Base-by-base conservation (phyloP, 2,329 filamentous ascomycete genomes). In the Alternaria longipes region DNA sequence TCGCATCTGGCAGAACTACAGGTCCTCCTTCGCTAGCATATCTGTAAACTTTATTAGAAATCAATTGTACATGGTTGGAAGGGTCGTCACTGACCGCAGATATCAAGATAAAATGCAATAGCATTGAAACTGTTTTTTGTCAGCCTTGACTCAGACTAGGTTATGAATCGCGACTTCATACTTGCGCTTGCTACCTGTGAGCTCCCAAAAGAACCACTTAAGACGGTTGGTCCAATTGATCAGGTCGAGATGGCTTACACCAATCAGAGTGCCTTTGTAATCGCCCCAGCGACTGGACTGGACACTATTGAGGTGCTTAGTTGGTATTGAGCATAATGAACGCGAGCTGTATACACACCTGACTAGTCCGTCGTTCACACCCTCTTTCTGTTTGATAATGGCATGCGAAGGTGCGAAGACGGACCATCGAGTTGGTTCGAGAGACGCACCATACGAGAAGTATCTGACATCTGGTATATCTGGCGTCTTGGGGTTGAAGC, bases 191-290 rank as follows among this genome's bases (percentile, higher is more conserved):
- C 84, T 84, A 4, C 87, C 85, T 2, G 84, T 85, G 54, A 89
- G 69, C 59, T 84, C 80, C 73, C 85, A 87, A 50, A 86, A 80
- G 59, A 85, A 81, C 84, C 85, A 87, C 66, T 87, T 84, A 38
- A 89, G 68, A 30, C 86, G 80, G 64, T 89, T 89, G 28, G 86
- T 87, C 87, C 87, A 90, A 67, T 90, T 90, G 75, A 90, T 90
- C 63, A 89, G 72, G 67, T 90, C 87, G 47, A 90, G 74, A 77
- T 90, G 87, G 72, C 84, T 88, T 59, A 89, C 87, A 4, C 85
- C 85, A n/a, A 87, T 80, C 52, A 90, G 71, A 1, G 87, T 90
- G 28, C 87, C 87, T 71, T 88, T 86, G 67, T 90, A 90, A 9
- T 82, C 81, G 34, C 87, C 87, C 87, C 87, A 90, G 62, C 79